phyloP scores from a whole-genome alignment of 805 yeast species.

The Metschnikowia lachancei region DNA sequence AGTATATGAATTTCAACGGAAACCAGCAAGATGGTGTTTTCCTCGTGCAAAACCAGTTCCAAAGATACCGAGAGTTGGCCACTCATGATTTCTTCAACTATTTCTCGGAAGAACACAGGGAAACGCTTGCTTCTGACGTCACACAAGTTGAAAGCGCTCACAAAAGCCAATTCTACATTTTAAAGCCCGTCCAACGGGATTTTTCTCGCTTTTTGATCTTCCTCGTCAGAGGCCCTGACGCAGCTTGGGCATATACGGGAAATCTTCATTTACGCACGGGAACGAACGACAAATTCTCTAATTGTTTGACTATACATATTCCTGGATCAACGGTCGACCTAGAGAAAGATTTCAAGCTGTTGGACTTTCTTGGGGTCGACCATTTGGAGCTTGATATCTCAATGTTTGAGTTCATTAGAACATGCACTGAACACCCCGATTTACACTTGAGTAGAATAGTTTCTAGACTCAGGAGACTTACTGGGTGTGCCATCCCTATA shows the following conservation, averaged over 20 bases:
- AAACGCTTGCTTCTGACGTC: not conserved
- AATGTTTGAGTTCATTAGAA: not conserved
- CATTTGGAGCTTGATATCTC: not conserved
- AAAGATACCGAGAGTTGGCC: conserved; percentile 9
- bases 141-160: not conserved
- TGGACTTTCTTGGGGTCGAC: not conserved
- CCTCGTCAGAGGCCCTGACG: conserved; percentile 13
- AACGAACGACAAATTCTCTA: conserved; percentile 7
- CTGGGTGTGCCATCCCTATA: not conserved
- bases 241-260: conserved; percentile 10
- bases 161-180: conserved; percentile 1
- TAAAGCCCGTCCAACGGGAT: conserved; percentile 14
- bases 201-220: conserved; percentile 14
- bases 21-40: conserved; percentile 9
- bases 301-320: conserved; percentile 10
- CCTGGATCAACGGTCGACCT: not conserved
- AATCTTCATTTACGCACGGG: conserved; percentile 7
- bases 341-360: not conserved
- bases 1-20: conserved; percentile 13
- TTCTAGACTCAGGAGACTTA: not conserved
- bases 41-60: conserved; percentile 9
- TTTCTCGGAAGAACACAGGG: conserved; percentile 6
- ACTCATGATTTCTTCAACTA: conserved; percentile 17
- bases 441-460: not conserved
- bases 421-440: not conserved